Evolutionary conservation across 1,139 yeast genomes (phyloP), one percentile per base, ranked within the genome.

Genomic region (Kodamaea suecica): DNA sequence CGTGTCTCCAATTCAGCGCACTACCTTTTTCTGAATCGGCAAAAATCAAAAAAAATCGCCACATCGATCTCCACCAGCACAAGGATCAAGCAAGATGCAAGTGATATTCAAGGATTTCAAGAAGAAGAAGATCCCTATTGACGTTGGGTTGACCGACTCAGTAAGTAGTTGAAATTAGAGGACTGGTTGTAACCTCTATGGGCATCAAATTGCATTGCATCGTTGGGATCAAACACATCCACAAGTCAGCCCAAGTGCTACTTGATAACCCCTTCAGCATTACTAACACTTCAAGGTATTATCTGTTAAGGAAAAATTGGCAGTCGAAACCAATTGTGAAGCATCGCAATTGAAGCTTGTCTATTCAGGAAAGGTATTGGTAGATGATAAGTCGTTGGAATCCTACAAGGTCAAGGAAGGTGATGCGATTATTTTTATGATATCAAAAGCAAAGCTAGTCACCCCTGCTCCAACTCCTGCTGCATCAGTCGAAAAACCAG

Each of bases 381-480:
- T 79, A 52, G 95, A 92, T 63, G 88, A 77, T 36, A 84, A 86
- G 55, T 72, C 84, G 4, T 70, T 90, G 44, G 84, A 74, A 35
- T 71, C 75, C 10, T 82, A 79, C 59, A 83, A 84, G 49, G 76
- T 92, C 50, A 87, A 86, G 57, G 95, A 86, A 35, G 88, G 87
- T 36, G 97, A 88, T 53, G 90, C 90, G 47, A 79, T 92, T 39
- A 90, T 92, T 43, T 90, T 88, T 60, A 92, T 92, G 97, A 76
- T 87, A 35, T 76, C 88, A 32, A 66, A 64, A 47, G 63, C 76
- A 9, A 73, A 73, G 53, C 13, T 23, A 7, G 28, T 25, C 5
- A 9, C 21, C 27, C 40, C 54, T 8, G 42, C 57, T 12, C 44
- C 59, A 5, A 38, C 9, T 19, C 6, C 26, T 5, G 5, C 7